A percentile compares a stretch with the other conserved stretches of the same genome.
phyloP scores from a whole-genome alignment of 2,329 filamentous ascomycete genomes.

The Ploettnerulaceae sp. region DNA sequence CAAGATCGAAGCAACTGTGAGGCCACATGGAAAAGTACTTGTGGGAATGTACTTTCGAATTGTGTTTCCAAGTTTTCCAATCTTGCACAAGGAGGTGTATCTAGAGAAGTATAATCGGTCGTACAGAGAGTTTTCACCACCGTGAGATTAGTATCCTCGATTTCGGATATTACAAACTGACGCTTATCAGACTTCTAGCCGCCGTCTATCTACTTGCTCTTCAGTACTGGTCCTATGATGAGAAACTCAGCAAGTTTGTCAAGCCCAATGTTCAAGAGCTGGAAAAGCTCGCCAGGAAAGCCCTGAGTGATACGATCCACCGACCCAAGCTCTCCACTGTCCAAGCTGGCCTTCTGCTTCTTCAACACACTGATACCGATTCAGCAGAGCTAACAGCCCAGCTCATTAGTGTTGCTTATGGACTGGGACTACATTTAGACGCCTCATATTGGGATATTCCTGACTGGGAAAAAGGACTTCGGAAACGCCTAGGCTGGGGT shows the following conservation, averaged over 20 bases:
- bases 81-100: conserved; percentile 55
- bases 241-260: conserved; percentile 42
- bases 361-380: conserved; percentile 38
- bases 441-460: conserved; percentile 59
- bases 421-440: conserved; percentile 56
- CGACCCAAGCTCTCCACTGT: conserved; percentile 51
- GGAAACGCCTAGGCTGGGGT: conserved; percentile 59
- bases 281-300: conserved; percentile 39
- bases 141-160: conserved; percentile 30
- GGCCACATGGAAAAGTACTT: conserved; percentile 28
- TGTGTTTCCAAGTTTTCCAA: conserved; percentile 46
- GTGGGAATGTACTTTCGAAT: conserved; percentile 36
- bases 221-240: conserved; percentile 56
- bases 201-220: conserved; percentile 59
- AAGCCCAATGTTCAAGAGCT: conserved; percentile 39
- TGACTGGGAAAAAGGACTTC: conserved; percentile 56
- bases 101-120: conserved; percentile 55
- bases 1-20: conserved; percentile 29
- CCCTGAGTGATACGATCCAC: conserved; percentile 45
- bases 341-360: conserved; percentile 49
- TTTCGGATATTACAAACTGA: not conserved
- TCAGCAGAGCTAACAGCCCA: conserved; percentile 40
- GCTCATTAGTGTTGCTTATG: conserved; percentile 49
- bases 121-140: conserved; percentile 54
- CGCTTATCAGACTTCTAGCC: conserved; percentile 40